A percentile compares a stretch with the other conserved stretches of the same genome.
These are phyloP conservation scores for Pichia pseudocactophila DNA, from an alignment of 805 yeast genomes.

Conservation along the genomic window DNA sequence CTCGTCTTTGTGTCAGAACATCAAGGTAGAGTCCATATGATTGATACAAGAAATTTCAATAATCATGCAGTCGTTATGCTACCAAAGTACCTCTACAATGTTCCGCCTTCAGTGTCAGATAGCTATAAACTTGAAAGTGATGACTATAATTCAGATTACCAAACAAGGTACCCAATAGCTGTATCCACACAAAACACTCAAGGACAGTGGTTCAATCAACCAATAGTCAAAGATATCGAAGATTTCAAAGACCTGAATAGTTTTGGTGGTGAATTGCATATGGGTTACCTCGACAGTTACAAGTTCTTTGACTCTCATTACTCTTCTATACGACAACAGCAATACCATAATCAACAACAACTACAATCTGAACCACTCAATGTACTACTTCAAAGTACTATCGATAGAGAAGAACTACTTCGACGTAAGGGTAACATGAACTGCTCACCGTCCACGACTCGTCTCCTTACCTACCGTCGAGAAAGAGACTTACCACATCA, in stretches of 20 bases:
- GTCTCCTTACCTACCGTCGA: background rate
- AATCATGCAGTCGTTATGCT: slow-evolving; percentile 70
- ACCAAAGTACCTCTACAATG: slow-evolving; percentile 31
- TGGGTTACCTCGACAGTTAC: slow-evolving; percentile 9
- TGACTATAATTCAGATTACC: background rate
- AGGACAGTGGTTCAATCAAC: slow-evolving; percentile 17
- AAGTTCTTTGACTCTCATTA: background rate
- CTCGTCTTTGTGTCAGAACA: slow-evolving; percentile 73
- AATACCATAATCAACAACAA: background rate
- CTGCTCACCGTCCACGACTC: background rate
- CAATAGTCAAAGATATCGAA: slow-evolving; percentile 24
- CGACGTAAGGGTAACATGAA: background rate
- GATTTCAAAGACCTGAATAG: slow-evolving; percentile 17
- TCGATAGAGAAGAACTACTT: slow-evolving; percentile 7
- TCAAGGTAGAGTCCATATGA: slow-evolving; percentile 75
- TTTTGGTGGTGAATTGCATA: slow-evolving; percentile 12
- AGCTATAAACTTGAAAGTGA: background rate
- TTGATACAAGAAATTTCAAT: slow-evolving; percentile 65
- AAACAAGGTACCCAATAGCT: slow-evolving; percentile 6
- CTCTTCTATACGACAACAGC: background rate
- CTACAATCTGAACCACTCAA: background rate
- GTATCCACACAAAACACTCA: background rate
- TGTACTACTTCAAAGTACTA: slow-evolving; percentile 2
- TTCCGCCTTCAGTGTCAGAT: slow-evolving; percentile 1
- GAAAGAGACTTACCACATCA: background rate